Evolutionary conservation across 2,329 filamentous ascomycete species (phyloP).

Genomic region (Penicillium sp.): DNA sequence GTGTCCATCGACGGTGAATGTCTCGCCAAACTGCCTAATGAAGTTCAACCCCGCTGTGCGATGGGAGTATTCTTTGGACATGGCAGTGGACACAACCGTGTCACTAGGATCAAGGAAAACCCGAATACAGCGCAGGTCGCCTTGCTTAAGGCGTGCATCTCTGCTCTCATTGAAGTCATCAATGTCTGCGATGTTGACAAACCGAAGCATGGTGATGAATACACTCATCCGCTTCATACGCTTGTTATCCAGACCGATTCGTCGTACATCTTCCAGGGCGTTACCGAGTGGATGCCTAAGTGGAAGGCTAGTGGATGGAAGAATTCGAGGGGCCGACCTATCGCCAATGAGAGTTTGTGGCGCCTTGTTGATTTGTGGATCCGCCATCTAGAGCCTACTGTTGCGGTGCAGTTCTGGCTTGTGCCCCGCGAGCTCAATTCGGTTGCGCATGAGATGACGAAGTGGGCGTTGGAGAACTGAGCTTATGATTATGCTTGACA

Average conservation of each 20-base stretch:
- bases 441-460: not conserved
- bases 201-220: not conserved
- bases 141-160: constrained; percentile 18
- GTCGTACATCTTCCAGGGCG: constrained; percentile 33
- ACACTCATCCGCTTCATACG: constrained; percentile 6
- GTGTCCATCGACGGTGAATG: constrained; percentile 1
- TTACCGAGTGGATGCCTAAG: constrained; percentile 31
- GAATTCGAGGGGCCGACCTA: constrained; percentile 20
- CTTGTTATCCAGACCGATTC: constrained; percentile 36
- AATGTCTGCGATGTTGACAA: not conserved
- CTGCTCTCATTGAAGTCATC: constrained; percentile 7
- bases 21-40: not conserved
- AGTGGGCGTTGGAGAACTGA: not conserved
- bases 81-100: constrained; percentile 8
- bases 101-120: constrained; percentile 1
- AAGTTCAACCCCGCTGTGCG: constrained; percentile 1
- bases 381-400: not conserved
- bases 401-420: constrained; percentile 5
- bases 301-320: constrained; percentile 34
- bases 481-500: too few relatives aligned
- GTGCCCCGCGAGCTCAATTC: not conserved
- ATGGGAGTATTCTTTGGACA: constrained; percentile 16
- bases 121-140: constrained; percentile 19
- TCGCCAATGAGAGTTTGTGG: constrained; percentile 27
- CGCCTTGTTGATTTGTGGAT: not conserved